Evolutionary conservation across 2,329 filamentous ascomycete species (phyloP).

Genomic region (Laburnicola sp.): DNA sequence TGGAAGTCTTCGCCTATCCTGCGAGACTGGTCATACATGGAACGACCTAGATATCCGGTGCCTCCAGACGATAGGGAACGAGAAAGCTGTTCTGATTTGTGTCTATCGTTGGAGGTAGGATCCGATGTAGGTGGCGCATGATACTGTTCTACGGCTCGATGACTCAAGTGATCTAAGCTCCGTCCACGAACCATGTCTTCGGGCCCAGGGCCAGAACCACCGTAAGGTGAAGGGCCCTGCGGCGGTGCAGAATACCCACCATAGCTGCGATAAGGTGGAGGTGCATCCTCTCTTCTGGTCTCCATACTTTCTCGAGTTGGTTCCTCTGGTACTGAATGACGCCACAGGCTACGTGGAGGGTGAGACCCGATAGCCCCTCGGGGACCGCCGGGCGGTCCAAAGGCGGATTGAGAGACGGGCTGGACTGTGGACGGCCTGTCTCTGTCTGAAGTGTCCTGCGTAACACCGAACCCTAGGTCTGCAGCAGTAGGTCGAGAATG

Average conservation of each 20-base stretch:
- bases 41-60: slow-evolving; percentile 26
- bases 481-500: slow-evolving; percentile 38
- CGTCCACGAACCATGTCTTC: slow-evolving; percentile 40
- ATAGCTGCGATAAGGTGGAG: slow-evolving; percentile 34
- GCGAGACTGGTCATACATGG: slow-evolving; percentile 44
- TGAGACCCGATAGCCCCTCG: slow-evolving; percentile 19
- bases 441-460: slow-evolving; percentile 27
- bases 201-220: slow-evolving; percentile 21
- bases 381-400: slow-evolving; percentile 41
- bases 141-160: slow-evolving; percentile 44
- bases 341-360: slow-evolving; percentile 37
- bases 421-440: slow-evolving; percentile 46
- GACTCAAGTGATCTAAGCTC: slow-evolving; percentile 37
- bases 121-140: slow-evolving; percentile 46
- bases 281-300: slow-evolving; percentile 35
- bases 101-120: slow-evolving; percentile 39
- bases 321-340: slow-evolving; percentile 31
- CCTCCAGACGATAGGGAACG: slow-evolving; percentile 42
- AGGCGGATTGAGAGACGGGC: slow-evolving; percentile 43
- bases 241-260: slow-evolving; percentile 34
- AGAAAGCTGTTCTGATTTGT: slow-evolving; percentile 39
- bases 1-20: slow-evolving; percentile 58
- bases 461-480: slow-evolving; percentile 29
- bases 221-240: slow-evolving; percentile 29
- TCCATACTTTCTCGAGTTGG: slow-evolving; percentile 32